These are phyloP conservation scores for Escallonia rubra DNA, from an alignment of 129 eudicot species.

Conservation along the genomic window DNA sequence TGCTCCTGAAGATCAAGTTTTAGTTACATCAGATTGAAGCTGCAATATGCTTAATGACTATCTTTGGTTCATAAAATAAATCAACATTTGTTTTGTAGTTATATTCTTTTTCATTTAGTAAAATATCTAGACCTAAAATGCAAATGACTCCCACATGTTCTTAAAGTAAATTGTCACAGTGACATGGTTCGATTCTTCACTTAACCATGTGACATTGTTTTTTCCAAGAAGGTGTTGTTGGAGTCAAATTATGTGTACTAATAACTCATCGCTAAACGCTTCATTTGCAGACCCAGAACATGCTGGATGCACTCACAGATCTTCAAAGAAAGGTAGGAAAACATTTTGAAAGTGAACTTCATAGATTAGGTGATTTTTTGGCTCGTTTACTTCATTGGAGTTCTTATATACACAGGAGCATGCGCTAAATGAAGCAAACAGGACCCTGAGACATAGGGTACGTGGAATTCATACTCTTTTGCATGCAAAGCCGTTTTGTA, in stretches of 20 bases:
- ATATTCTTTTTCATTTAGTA: too few species aligned
- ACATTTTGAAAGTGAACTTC: background rate
- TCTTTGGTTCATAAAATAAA: too few species aligned
- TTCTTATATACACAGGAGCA: slow-evolving; percentile 47
- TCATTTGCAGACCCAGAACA: slow-evolving; percentile 62
- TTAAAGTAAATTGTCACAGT: background rate
- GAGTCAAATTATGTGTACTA: background rate
- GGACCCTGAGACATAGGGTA: slow-evolving; percentile 79
- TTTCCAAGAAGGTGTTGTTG: background rate
- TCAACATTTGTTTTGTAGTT: too few species aligned
- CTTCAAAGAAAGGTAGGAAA: slow-evolving; percentile 67
- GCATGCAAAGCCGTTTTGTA: background rate
- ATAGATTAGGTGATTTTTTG: background rate
- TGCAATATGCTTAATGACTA: too few species aligned
- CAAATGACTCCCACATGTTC: too few species aligned
- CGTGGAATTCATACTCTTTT: background rate
- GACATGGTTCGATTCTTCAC: background rate
- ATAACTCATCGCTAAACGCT: background rate
- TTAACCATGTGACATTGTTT: too few species aligned
- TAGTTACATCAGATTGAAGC: too few species aligned
- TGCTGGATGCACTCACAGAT: slow-evolving; percentile 84
- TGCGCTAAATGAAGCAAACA: slow-evolving; percentile 80
- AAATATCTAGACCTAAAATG: too few species aligned
- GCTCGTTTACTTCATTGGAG: background rate
- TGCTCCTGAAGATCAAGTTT: too few species aligned